phyloP scores from a whole-genome alignment of 768 basidiomycete genomes.

The Serpula lacrymans region DNA sequence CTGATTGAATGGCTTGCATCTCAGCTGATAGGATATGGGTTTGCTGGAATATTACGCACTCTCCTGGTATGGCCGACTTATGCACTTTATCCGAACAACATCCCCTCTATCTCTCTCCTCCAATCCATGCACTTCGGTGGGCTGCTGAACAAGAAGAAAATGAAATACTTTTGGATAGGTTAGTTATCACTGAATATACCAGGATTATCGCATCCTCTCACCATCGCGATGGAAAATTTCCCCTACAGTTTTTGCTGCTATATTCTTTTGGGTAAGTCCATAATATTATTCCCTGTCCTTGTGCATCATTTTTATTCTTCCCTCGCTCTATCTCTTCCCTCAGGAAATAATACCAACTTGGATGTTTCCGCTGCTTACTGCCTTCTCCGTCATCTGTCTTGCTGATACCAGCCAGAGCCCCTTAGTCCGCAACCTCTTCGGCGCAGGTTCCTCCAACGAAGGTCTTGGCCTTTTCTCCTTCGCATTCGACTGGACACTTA shows the following conservation, averaged over 20 bases:
- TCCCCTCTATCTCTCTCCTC: slow-evolving; percentile 49
- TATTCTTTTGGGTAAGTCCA: slow-evolving; percentile 47
- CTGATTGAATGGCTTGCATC: too few relatives aligned
- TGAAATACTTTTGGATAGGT: slow-evolving; percentile 57
- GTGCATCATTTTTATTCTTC: slow-evolving; percentile 10
- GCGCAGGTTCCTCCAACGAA: slow-evolving; percentile 49
- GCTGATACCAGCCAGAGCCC: slow-evolving; percentile 42
- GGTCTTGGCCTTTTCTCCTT: slow-evolving; percentile 48
- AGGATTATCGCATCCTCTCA: too few relatives aligned
- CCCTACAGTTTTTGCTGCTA: slow-evolving; percentile 35
- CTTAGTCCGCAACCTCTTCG: slow-evolving; percentile 40
- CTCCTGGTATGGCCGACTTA: slow-evolving; percentile 53
- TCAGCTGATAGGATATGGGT: slow-evolving; percentile 38
- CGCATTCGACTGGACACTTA: slow-evolving; percentile 49
- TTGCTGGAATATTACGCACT: slow-evolving; percentile 39
- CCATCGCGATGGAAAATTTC: too few relatives aligned
- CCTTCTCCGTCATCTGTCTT: slow-evolving; percentile 47
- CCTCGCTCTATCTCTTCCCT: neutral
- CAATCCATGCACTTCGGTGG: slow-evolving; percentile 53
- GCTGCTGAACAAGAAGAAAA: slow-evolving; percentile 45
- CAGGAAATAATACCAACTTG: slow-evolving; percentile 13
- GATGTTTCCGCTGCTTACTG: slow-evolving; percentile 37
- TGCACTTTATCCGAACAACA: slow-evolving; percentile 51
- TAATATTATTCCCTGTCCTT: too few relatives aligned
- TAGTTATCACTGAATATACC: slow-evolving; percentile 5